These are phyloP conservation scores for Oryza australiensis DNA, from an alignment of 176 grass and related monocot species.

Conservation along the genomic window DNA sequence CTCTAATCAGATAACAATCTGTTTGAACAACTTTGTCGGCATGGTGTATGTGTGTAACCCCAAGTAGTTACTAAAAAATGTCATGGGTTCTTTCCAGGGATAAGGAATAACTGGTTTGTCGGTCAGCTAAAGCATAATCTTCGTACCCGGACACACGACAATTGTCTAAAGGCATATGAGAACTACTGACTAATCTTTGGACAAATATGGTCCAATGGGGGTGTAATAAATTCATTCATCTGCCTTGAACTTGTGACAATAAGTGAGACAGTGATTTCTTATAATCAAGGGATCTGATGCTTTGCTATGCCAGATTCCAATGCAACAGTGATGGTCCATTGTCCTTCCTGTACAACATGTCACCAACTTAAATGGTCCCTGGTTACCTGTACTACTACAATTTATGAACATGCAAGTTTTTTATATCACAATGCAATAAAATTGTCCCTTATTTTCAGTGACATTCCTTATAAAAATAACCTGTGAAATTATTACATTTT, in stretches of 20 bases:
- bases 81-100: background rate
- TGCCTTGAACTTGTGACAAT: background rate
- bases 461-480: background rate
- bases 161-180: background rate
- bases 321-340: background rate
- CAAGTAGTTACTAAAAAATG: background rate
- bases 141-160: background rate
- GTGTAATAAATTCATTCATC: background rate
- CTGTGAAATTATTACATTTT: background rate
- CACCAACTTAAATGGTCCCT: background rate
- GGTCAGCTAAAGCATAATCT: background rate
- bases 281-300: background rate
- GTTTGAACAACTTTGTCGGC: background rate
- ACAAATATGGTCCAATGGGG: background rate
- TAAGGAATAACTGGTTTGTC: background rate
- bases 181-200: background rate
- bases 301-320: conserved; percentile 4
- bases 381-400: background rate
- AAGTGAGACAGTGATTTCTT: background rate
- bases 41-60: background rate
- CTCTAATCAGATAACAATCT: background rate
- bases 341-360: background rate
- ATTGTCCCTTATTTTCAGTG: background rate
- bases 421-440: background rate
- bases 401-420: background rate